A percentile compares a stretch with the other conserved stretches of the same genome.
Conservation (phyloP, 2,329 filamentous ascomycete genomes). For the Helotiales sp. region DNA sequence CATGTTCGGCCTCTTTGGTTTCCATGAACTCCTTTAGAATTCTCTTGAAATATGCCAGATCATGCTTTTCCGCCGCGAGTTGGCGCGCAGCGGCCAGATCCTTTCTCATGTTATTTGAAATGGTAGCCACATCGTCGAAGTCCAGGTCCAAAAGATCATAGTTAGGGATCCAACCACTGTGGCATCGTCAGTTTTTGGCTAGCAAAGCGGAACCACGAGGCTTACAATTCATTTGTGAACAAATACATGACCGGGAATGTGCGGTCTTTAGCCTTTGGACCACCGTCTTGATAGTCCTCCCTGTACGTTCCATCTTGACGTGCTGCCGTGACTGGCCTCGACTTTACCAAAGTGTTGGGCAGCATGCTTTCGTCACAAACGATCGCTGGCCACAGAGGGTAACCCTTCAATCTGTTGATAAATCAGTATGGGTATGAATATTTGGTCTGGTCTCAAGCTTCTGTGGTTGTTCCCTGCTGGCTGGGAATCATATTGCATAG, state of each 20-base stretch:
- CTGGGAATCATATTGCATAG: too few relatives aligned
- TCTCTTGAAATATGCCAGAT: constrained; percentile 80
- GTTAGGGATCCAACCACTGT: constrained; percentile 89
- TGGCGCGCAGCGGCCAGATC: constrained; percentile 75
- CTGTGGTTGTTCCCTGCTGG: too few relatives aligned
- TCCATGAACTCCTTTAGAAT: constrained; percentile 72
- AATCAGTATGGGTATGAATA: too few relatives aligned
- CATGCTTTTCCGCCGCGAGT: constrained; percentile 75
- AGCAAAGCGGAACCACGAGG: background rate
- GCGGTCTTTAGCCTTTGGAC: constrained; percentile 80
- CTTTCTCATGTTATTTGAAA: constrained; percentile 77
- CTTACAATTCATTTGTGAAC: constrained; percentile 95
- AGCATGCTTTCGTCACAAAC: constrained; percentile 95
- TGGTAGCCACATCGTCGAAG: constrained; percentile 66
- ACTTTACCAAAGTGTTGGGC: constrained; percentile 71
- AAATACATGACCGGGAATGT: constrained; percentile 96
- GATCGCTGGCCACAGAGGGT: constrained; percentile 91
- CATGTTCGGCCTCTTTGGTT: constrained; percentile 56
- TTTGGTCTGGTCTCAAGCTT: too few relatives aligned
- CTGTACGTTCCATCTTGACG: constrained; percentile 83
- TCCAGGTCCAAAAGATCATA: constrained; percentile 78
- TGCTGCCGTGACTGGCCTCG: constrained; percentile 80
- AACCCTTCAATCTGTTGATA: constrained; percentile 95
- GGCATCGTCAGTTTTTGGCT: constrained; percentile 15
- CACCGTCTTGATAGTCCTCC: constrained; percentile 83